Base-by-base conservation (phyloP, 139 green algal species). In the Volvox reticuliferus region DNA sequence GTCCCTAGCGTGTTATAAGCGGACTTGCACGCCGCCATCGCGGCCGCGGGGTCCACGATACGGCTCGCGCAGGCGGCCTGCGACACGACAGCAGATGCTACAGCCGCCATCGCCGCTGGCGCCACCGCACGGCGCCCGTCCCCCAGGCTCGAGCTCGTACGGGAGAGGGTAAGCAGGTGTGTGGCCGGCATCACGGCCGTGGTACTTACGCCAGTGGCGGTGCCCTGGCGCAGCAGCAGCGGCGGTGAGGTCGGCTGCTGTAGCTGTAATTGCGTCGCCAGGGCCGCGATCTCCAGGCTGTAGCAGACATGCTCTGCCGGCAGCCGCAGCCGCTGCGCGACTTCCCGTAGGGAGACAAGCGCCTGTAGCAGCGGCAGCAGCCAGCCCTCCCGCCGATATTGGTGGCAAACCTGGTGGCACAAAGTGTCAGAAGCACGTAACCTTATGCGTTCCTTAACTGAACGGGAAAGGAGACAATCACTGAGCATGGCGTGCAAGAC, bases 371-470 rank as follows among this genome's bases (percentile, higher is more conserved):
- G 88, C 67, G 95, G 93, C 36, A 87, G 30, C 32, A 82, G 71
- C 94, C 95, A 97, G 44, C 92, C 93, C 37, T 96, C 94, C 71
- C 93, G 89, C 30, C 93, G 89, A 89, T 96, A 95, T 33, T 77
- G 83, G 50, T 94, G 87, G 76, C 80, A 92, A 22, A 90, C 89
- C 86, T 91, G 78, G 1, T 26, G 65, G 65, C 21, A 73, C 65
- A 28, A 73, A 73, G 65, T 28, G 65, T 9, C 65, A 73, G 65
- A 55, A 55, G 44, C 44, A 55, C 44, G 5, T 14, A 55, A 55
- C 44, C 44, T 55, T 55, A 55, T 5, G 44, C 44, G 9, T 55
- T 55, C 5, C 9, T 55, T 55, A 55, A 9, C 9, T 55, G 5
- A 9, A 14, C 9, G 16, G 65, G 65, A 12, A 73, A 16, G 9